Base-by-base conservation (phyloP, 2,329 filamentous ascomycete species). In the Thelonectria olida region DNA sequence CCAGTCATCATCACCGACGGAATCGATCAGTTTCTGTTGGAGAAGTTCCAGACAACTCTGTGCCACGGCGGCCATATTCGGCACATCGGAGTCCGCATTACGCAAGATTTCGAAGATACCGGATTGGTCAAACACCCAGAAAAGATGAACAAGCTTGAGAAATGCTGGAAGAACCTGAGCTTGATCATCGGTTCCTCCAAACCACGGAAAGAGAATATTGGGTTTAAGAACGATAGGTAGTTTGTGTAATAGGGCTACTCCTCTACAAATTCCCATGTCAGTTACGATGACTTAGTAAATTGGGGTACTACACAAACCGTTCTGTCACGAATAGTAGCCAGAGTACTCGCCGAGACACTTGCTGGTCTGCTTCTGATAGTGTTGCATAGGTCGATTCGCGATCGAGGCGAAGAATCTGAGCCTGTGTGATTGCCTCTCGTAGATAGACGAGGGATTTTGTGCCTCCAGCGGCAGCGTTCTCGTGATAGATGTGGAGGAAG, bases 401-500 rank as follows among this genome's bases (percentile, higher is more conserved):
- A 51, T 85, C 80, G 5, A 85, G 72, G 1, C 79, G 73, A 65
- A 84, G 76, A 44, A 84, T 79, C 62, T 85, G 83, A 2, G 82
- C 82, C 20, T 83, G 73, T 0, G 82, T 82, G n/a, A 85, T 81
- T 6, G 82, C 81, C 61, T 85, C 82, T 6, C 83, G 76, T 7
- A 85, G 66, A 62, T 82, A 82, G 8, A 85, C 66, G 7, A 84
- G 71, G 2, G 82, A 84, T 51, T 80, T 79, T 2, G 74, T 76
- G 1, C 82, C 81, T 3, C 82, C 82, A 0, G 81, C 75, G 9
- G 74, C 65, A 58, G 79, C 76, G 54, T 85, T 84, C 66, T 85
- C 82, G 63, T 84, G 78, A 53, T 83, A 84, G 10, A 84, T 79
- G 64, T 85, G 83, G 17, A 85, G 70, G 48, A 84, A 85, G 63